phyloP scores from a whole-genome alignment of 805 yeast species.

The Monosporozyma servazzii region DNA sequence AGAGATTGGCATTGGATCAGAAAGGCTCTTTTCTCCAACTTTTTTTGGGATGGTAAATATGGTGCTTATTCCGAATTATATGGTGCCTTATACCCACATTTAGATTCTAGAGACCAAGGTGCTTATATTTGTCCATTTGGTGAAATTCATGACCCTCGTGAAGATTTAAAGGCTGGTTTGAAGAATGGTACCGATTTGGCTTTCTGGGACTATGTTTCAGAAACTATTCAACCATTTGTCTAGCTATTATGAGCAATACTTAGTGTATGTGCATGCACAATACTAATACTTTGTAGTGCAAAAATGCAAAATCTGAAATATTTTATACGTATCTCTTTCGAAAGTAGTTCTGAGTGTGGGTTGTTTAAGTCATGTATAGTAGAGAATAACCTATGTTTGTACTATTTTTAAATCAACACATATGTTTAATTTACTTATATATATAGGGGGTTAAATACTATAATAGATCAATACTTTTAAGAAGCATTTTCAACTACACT shows the following conservation, averaged over 20 bases:
- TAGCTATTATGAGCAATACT: neutral
- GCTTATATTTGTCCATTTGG: conserved; percentile 33
- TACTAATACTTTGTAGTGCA: no score
- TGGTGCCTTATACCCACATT: conserved; percentile 31
- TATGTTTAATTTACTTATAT: no score
- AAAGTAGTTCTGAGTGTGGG: no score
- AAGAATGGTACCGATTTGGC: conserved; percentile 23
- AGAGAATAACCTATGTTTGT: no score
- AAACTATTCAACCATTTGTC: conserved; percentile 4
- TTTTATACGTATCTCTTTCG: no score
- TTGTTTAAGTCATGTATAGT: no score
- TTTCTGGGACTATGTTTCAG: conserved; percentile 22
- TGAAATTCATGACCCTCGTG: conserved; percentile 23
- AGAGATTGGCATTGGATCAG: conserved; percentile 19
- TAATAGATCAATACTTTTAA: no score
- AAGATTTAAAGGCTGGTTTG: conserved; percentile 20
- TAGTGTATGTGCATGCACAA: neutral
- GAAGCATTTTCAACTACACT: no score
- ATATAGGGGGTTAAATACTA: no score
- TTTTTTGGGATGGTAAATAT: conserved; percentile 11
- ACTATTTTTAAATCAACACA: no score
- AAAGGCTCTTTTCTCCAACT: conserved; percentile 8
- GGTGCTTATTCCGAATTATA: conserved; percentile 35
- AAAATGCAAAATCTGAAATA: no score
- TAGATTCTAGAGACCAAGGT: conserved; percentile 26